These are phyloP conservation scores for Candida wancherniae DNA, from an alignment of 805 yeast genomes.

Conservation along the genomic window DNA sequence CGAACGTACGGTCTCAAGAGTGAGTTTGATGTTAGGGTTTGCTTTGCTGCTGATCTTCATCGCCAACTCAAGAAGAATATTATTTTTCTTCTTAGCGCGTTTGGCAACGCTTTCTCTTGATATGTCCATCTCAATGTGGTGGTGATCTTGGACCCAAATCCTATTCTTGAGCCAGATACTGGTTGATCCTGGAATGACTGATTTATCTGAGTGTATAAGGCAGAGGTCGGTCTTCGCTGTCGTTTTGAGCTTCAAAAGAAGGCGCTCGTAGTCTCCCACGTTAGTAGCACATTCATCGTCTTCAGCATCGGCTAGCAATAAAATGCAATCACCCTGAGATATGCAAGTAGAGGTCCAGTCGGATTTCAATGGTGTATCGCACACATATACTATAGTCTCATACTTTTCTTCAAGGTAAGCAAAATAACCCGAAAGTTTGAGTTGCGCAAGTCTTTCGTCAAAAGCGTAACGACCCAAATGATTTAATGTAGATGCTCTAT, in stretches of 20 bases:
- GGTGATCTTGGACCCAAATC: conserved; percentile 90
- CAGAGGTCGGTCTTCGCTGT: conserved; percentile 86
- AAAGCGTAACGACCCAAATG: conserved; percentile 91
- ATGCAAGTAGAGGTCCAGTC: conserved; percentile 91
- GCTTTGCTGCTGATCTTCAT: conserved; percentile 29
- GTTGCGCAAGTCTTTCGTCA: conserved; percentile 70
- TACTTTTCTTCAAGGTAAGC: conserved; percentile 87
- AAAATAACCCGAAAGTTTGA: conserved; percentile 84
- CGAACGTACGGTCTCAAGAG: conserved; percentile 30
- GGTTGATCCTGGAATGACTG: conserved; percentile 81
- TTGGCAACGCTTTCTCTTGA: conserved; percentile 18
- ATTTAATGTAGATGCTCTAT: conserved; percentile 72
- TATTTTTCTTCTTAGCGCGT: conserved; percentile 16
- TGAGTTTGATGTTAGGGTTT: conserved; percentile 29
- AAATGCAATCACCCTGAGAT: conserved; percentile 91
- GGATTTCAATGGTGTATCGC: conserved; percentile 78
- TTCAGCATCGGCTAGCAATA: conserved; percentile 79
- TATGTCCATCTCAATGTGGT: conserved; percentile 73
- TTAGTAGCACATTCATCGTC: conserved; percentile 52
- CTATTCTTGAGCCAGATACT: conserved; percentile 79
- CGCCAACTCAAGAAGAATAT: conserved; percentile 33
- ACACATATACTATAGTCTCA: conserved; percentile 84
- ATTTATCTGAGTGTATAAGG: conserved; percentile 75
- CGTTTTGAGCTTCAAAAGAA: conserved; percentile 69
- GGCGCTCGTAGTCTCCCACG: conserved; percentile 80